phyloP scores from a whole-genome alignment of 2,329 filamentous ascomycete genomes.

The Stachybotrys echinatus region DNA sequence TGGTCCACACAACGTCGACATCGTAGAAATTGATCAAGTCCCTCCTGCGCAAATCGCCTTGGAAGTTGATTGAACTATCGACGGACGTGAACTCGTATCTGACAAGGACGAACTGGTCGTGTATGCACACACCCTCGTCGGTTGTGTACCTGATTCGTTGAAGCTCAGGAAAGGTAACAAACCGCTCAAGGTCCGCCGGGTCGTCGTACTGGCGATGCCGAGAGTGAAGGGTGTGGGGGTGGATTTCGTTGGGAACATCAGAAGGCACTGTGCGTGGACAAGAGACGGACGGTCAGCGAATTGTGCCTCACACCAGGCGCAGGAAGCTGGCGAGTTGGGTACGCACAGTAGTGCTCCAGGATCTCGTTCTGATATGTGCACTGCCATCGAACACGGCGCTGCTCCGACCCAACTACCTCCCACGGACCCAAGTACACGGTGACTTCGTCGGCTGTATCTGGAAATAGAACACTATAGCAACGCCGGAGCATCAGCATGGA shows the following conservation, averaged over 20 bases:
- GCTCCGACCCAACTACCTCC: conserved; percentile 42
- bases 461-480: conserved; percentile 39
- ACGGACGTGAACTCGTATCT: conserved; percentile 46
- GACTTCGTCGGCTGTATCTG: conserved; percentile 41
- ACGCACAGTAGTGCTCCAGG: conserved; percentile 40
- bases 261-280: conserved; percentile 32
- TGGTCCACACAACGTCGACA: conserved; percentile 47
- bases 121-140: conserved; percentile 38
- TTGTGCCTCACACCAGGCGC: background rate
- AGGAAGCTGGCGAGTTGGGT: background rate
- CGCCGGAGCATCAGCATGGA: background rate
- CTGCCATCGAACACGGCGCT: conserved; percentile 46
- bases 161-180: conserved; percentile 40
- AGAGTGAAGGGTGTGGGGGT: conserved; percentile 44
- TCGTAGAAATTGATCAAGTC: conserved; percentile 47
- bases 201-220: conserved; percentile 46
- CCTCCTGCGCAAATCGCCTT: conserved; percentile 41
- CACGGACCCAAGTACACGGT: conserved; percentile 49
- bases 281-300: background rate
- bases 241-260: conserved; percentile 36
- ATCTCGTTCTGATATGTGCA: conserved; percentile 47
- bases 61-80: conserved; percentile 41
- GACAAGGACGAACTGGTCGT: conserved; percentile 42
- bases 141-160: conserved; percentile 44
- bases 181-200: conserved; percentile 43